Percentiles rank a stretch among this genome's conserved stretches.
Conservation (phyloP, 805 yeast species). For the Cyberlindnera veronae region DNA sequence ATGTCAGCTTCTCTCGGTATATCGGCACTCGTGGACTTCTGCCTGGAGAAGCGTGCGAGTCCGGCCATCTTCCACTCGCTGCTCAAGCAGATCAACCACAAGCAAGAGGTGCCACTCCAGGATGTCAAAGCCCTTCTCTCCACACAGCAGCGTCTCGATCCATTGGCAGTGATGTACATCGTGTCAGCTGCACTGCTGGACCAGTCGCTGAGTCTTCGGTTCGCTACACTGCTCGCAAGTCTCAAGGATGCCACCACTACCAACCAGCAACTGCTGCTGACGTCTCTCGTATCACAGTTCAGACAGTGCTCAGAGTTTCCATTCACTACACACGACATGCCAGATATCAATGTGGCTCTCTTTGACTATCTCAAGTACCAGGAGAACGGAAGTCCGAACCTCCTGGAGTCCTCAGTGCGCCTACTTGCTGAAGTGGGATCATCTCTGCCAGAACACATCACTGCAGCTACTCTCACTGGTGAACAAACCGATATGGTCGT, state of each 20-base stretch:
- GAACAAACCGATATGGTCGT: conserved; percentile 12
- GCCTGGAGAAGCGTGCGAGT: conserved; percentile 14
- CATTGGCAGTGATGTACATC: conserved; percentile 21
- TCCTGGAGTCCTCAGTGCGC: conserved; percentile 15
- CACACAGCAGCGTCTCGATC: conserved; percentile 14
- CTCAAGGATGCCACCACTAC: conserved; percentile 10
- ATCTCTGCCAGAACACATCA: conserved; percentile 11
- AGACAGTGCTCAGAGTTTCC: conserved; percentile 12
- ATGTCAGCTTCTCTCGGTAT: neutral
- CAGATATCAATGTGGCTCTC: conserved; percentile 12
- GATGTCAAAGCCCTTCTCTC: conserved; percentile 15
- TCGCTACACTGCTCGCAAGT: conserved; percentile 12
- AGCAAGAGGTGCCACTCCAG: conserved; percentile 15
- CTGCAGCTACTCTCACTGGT: conserved; percentile 3
- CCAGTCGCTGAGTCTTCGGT: conserved; percentile 9
- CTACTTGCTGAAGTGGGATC: conserved; percentile 13
- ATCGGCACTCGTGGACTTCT: conserved; percentile 14
- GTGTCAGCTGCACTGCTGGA: conserved; percentile 14
- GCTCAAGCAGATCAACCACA: conserved; percentile 24
- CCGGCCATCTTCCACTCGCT: conserved; percentile 19
- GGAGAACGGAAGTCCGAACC: conserved; percentile 2
- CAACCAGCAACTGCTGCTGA: conserved; percentile 22
- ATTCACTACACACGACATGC: conserved; percentile 17
- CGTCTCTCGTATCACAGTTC: conserved; percentile 14
- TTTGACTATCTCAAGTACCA: conserved; percentile 13